phyloP scores from a whole-genome alignment of 1,284 basidiomycete genomes.

The Trichosporon asahii region DNA sequence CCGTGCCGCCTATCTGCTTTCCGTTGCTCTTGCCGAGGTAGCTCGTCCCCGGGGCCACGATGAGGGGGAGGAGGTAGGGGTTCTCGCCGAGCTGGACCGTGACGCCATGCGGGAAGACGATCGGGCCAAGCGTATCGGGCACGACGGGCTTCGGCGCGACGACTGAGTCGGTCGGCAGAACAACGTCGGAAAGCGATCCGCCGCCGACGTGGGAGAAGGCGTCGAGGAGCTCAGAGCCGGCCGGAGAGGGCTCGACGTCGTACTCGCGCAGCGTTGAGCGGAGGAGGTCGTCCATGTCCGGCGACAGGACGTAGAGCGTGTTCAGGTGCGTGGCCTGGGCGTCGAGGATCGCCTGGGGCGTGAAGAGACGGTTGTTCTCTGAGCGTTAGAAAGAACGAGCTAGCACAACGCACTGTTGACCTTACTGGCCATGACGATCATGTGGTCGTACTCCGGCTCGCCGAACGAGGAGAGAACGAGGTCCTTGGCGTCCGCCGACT shows the following conservation, averaged over 20 bases:
- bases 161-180: conserved; percentile 65
- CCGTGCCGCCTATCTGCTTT: conserved; percentile 59
- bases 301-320: conserved; percentile 75
- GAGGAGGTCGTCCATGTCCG: conserved; percentile 55
- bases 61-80: conserved; percentile 76
- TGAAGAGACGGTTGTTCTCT: conserved; percentile 56
- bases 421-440: conserved; percentile 77
- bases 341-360: conserved; percentile 74
- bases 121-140: conserved; percentile 8
- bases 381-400: neutral
- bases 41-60: conserved; percentile 63
- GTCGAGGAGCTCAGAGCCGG: conserved; percentile 14
- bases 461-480: conserved; percentile 64
- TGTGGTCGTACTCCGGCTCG: conserved; percentile 70
- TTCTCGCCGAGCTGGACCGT: conserved; percentile 65
- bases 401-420: conserved; percentile 64
- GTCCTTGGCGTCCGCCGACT: neutral
- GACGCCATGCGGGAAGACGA: conserved; percentile 21
- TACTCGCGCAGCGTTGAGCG: conserved; percentile 58
- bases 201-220: conserved; percentile 53
- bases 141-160: conserved; percentile 61
- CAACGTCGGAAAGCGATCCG: conserved; percentile 14
- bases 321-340: conserved; percentile 71
- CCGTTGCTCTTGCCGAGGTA: conserved; percentile 57
- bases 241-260: conserved; percentile 52